phyloP scores from a whole-genome alignment of 768 basidiomycete genomes.

The Pulveroboletus ravenelii region DNA sequence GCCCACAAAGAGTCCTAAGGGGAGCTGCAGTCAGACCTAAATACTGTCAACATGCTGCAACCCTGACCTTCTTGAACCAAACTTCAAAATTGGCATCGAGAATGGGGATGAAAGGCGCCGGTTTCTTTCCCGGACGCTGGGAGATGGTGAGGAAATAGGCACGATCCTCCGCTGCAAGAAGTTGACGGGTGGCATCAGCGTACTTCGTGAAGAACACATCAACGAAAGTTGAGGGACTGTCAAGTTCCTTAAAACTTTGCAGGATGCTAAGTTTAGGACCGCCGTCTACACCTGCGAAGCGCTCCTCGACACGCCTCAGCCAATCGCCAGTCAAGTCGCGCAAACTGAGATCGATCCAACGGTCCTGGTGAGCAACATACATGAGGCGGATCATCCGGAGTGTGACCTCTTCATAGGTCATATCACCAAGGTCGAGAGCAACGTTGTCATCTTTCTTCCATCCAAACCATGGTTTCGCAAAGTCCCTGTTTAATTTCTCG shows the following conservation, averaged over 20 bases:
- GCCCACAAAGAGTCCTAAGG: constrained; percentile 92
- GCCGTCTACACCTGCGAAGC: constrained; percentile 87
- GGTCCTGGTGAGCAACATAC: constrained; percentile 86
- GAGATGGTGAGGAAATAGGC: constrained; percentile 95
- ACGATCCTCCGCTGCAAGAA: constrained; percentile 89
- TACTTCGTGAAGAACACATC: constrained; percentile 82
- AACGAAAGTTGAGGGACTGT: constrained; percentile 77
- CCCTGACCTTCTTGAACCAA: constrained; percentile 95
- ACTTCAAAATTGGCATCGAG: constrained; percentile 92
- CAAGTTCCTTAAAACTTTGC: constrained; percentile 76
- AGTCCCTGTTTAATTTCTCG: constrained; percentile 88
- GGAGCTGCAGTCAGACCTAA: constrained; percentile 9
- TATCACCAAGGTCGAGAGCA: constrained; percentile 84
- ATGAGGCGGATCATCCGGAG: constrained; percentile 89
- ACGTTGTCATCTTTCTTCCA: constrained; percentile 89
- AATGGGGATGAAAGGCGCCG: constrained; percentile 96
- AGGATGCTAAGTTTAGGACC: constrained; percentile 78
- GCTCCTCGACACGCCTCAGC: constrained; percentile 92
- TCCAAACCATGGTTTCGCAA: constrained; percentile 96
- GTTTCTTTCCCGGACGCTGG: constrained; percentile 96
- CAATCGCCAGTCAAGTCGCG: constrained; percentile 96
- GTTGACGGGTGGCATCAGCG: constrained; percentile 74
- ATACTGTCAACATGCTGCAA: background rate
- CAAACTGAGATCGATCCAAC: constrained; percentile 91
- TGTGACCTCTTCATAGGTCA: constrained; percentile 98